A percentile compares a stretch with the other conserved stretches of the same genome.
phyloP scores from a whole-genome alignment of 345 rosid species.

The Populus deltoides region DNA sequence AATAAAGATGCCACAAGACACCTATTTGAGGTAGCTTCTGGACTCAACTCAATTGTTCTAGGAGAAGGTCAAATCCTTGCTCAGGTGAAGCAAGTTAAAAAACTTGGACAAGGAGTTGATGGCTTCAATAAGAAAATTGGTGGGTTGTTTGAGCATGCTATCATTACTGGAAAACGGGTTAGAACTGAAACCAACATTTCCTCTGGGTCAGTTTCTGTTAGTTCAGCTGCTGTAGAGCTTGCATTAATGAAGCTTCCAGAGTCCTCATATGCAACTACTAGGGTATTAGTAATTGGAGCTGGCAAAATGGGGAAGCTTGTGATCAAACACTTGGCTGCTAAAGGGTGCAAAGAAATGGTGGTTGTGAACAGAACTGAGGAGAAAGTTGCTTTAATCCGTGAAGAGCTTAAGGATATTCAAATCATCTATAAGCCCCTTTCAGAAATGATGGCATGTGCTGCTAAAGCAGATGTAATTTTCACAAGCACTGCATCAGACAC shows the following conservation, averaged over 20 bases:
- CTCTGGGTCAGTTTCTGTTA: conserved; percentile 27
- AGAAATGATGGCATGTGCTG: conserved; percentile 19
- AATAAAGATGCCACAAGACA: conserved; percentile 23
- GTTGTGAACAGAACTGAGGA: conserved; percentile 27
- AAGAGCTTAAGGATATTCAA: conserved; percentile 20
- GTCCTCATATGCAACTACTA: conserved; percentile 3
- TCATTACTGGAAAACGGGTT: conserved; percentile 26
- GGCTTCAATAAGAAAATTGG: conserved; percentile 24
- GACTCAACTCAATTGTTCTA: conserved; percentile 24
- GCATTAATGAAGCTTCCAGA: conserved; percentile 20
- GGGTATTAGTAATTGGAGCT: conserved; percentile 25
- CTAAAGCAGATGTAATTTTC: conserved; percentile 24
- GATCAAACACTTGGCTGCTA: conserved; percentile 25
- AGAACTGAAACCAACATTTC: conserved; percentile 27
- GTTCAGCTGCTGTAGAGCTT: conserved; percentile 30
- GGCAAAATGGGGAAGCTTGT: conserved; percentile 32
- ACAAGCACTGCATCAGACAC: conserved; percentile 26
- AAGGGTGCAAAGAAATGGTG: conserved; percentile 23
- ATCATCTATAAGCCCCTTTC: conserved; percentile 22
- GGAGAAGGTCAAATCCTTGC: conserved; percentile 32
- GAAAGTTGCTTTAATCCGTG: conserved; percentile 12
- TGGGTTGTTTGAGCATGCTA: conserved; percentile 29
- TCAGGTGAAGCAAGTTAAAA: conserved; percentile 26
- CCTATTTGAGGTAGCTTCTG: conserved; percentile 27
- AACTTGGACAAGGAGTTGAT: conserved; percentile 26